Base-by-base conservation (phyloP, 1,284 basidiomycete species). In the Cystobasidium pallidum region DNA sequence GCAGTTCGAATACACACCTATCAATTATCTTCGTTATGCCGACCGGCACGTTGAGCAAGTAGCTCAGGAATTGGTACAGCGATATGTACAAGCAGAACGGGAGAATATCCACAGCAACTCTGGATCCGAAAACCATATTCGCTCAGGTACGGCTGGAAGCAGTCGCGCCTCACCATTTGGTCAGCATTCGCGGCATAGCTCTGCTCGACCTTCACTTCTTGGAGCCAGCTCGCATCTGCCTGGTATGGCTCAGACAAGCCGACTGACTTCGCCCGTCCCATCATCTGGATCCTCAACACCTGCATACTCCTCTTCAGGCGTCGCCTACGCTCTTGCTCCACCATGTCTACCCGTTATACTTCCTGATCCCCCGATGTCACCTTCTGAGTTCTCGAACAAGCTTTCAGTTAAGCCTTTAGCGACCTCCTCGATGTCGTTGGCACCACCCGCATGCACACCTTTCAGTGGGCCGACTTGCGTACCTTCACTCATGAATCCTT, bases 381-480 rank as follows among this genome's bases (percentile, higher is more conserved):
- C 59, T 3, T 19, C 49, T 26, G 59, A 71, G 8, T 52, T 57
- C 11, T 59, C 70, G 13, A 58, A 41, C 24, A 68, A 68, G 26
- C 41, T 65, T 6, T n/a, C 55, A 26, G 64, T 76, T 24, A 73
- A 72, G 41, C 74, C 74, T 10, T 58, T 77, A 24, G 32, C 49
- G 55, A 78, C 68, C 0, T 86, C 86, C 0, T 88, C 84, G 76
- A 84, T 84, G 0, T 85, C 85, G 24, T 81, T 84, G 4, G 85
- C 90, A 73, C 85, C 86, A 26, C 87, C 88, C 0, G 86, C 86
- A 11, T 81, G 86, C 1, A 78, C 82, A 0, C 90, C 91, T 76
- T 83, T 90, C 47, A 80, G 84, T 8, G 88, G 89, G 73, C 86
- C 86, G 75, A 65, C 72, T 3, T 77, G 30, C 45, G 58, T 64